Evolutionary conservation across 202 grass and related monocot genomes (phyloP).

Genomic region (Digitaria exilis): DNA sequence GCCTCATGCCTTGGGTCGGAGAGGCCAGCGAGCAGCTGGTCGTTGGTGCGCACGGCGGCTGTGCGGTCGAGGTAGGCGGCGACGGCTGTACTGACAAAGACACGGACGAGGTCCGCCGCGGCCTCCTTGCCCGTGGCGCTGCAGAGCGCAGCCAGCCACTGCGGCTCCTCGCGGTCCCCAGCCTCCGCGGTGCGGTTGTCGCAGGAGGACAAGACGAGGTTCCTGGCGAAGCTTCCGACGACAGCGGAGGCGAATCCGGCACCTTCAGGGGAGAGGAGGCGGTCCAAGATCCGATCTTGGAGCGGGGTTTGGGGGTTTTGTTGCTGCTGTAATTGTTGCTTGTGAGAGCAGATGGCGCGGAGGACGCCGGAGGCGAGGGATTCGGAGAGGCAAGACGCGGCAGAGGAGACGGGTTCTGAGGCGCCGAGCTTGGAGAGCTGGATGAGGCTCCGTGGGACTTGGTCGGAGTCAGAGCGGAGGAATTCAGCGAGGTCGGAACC

Average conservation of each 20-base stretch:
- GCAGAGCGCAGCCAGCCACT: constrained; percentile 68
- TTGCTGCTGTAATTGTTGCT: background rate
- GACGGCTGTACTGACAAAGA: constrained; percentile 73
- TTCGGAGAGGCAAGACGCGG: constrained; percentile 56
- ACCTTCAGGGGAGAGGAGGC: constrained; percentile 61
- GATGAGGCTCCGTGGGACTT: constrained; percentile 61
- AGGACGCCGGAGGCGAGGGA: constrained; percentile 62
- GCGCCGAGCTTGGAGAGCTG: constrained; percentile 78
- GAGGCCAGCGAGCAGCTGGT: constrained; percentile 44
- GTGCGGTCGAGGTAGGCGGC: constrained; percentile 68
- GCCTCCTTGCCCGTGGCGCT: constrained; percentile 69
- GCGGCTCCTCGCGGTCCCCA: constrained; percentile 33
- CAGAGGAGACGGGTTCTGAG: constrained; percentile 55
- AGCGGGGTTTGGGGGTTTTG: constrained; percentile 37
- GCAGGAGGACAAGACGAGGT: constrained; percentile 58
- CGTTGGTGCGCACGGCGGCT: constrained; percentile 34
- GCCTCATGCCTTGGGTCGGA: constrained; percentile 67
- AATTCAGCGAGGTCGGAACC: constrained; percentile 73
- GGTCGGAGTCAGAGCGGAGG: constrained; percentile 72
- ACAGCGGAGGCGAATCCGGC: constrained; percentile 72
- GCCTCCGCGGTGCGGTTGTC: background rate
- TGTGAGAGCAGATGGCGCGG: constrained; percentile 53
- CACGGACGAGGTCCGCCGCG: constrained; percentile 61
- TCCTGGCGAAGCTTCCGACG: constrained; percentile 75
- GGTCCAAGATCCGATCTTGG: constrained; percentile 70